Percentiles rank a stretch among this genome's conserved stretches.
These are phyloP conservation scores for Phytophthora citrophthora DNA, from an alignment of 352 stramenopile species.

Conservation along the genomic window DNA sequence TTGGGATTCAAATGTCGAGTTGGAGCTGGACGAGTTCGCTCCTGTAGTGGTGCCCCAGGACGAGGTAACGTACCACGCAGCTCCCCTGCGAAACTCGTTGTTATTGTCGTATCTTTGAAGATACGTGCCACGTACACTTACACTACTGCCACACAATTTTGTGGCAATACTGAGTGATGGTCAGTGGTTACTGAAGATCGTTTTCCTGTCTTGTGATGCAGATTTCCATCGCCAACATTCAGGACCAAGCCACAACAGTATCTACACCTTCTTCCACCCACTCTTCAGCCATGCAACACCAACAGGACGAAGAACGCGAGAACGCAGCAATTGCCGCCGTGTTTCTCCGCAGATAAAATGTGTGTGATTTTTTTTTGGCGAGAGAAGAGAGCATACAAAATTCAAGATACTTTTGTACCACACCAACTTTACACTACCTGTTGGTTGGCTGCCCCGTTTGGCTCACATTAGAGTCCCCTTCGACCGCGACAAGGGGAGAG, in stretches of 20 bases:
- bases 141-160: too few relatives aligned
- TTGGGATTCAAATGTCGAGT: conserved; percentile 25
- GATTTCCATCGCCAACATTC: neutral
- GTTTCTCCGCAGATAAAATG: conserved; percentile 30
- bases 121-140: conserved; percentile 20
- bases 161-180: conserved; percentile 25
- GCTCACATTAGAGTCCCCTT: conserved; percentile 26
- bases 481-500: conserved; percentile 38
- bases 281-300: conserved; percentile 1
- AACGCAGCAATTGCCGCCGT: conserved; percentile 43
- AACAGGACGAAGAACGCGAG: conserved; percentile 28
- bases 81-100: conserved; percentile 1
- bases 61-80: conserved; percentile 33
- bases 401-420: conserved; percentile 23
- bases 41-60: conserved; percentile 49
- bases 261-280: neutral
- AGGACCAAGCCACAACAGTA: neutral
- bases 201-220: conserved; percentile 6
- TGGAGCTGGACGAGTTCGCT: conserved; percentile 52
- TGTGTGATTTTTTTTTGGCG: neutral
- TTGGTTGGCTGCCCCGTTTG: conserved; percentile 31
- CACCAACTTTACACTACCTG: conserved; percentile 21
- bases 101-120: conserved; percentile 9
- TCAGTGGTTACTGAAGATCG: conserved; percentile 25
- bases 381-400: conserved; percentile 21